Evolutionary conservation across 1,284 basidiomycete genomes (phyloP), one percentile per base, ranked within the genome.

Genomic region (Spongispora temasekensis): DNA sequence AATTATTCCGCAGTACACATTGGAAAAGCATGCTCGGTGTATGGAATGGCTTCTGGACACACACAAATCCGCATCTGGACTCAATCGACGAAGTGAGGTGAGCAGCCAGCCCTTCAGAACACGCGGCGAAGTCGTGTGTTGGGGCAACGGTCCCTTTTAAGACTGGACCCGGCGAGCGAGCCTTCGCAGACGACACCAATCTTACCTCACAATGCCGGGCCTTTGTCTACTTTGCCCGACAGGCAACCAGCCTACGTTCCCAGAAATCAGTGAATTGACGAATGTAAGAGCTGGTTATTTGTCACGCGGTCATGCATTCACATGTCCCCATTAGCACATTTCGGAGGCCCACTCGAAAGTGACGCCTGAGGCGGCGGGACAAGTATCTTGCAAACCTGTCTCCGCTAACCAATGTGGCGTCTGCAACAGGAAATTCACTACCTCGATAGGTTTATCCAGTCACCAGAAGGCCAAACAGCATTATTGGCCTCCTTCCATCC

Each of bases 91-190:
- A 60, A 63, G 68, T 61, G 71, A 65, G 70, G 72, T 71, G 68
- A 62, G 61, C 67, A 69, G 63, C 64, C n/a, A n/a, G n/a, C 68
- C 51, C 63, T 56, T 42, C 54, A 31, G 61, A 71, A 73, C 71
- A 73, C 73, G 71, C 64, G 71, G 73, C 58, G 61, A 59, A 69
- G 71, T 73, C 71, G 71, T 73, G 71, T 70, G 53, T 63, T 69
- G 73, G 71, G 70, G 71, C 70, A 59, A 55, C 61, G 61, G 72
- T 69, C 62, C 65, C 71, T 69, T 71, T 75, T 68, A 71, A 71
- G 69, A 60, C 65, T 64, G 60, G 59, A 50, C 61, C 59, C 58
- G 62, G 55, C 34, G 44, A 57, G 50, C 65, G 46, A 53, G 35
- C 55, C 55, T 55, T 58, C 59, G 59, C 62, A 56, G 48, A 61